Conservation (phyloP, 2,329 filamentous ascomycete species). For the Aspergillus pseudoviridinutans region DNA sequence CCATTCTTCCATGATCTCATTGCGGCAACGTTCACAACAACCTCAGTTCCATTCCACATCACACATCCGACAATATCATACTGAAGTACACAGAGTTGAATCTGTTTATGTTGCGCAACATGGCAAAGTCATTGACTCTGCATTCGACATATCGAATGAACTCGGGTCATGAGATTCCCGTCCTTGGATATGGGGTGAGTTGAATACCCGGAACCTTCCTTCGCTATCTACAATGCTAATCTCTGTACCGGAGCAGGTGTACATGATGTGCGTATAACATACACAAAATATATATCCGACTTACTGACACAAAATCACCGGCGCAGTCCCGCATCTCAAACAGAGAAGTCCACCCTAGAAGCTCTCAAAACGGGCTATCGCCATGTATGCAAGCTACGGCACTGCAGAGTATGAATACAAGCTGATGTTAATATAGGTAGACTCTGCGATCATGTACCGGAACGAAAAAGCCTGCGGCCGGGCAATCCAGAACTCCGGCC, state of each 20-base stretch:
- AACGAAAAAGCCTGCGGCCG: constrained; percentile 69
- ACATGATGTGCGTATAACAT: constrained; percentile 25
- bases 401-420: background rate
- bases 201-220: background rate
- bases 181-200: constrained; percentile 56
- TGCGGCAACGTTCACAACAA: background rate
- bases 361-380: constrained; percentile 28
- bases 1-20: background rate
- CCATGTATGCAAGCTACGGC: constrained; percentile 19
- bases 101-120: constrained; percentile 5
- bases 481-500: constrained; percentile 56
- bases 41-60: background rate
- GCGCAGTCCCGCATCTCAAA: constrained; percentile 22
- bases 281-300: background rate
- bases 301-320: background rate
- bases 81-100: background rate
- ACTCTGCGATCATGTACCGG: constrained; percentile 62
- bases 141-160: constrained; percentile 48
- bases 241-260: constrained; percentile 19
- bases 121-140: constrained; percentile 18
- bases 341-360: constrained; percentile 23
- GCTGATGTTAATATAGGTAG: constrained; percentile 35
- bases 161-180: constrained; percentile 59
- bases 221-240: background rate
- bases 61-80: background rate